Evolutionary conservation across 2,329 filamentous ascomycete genomes (phyloP), one percentile per base, ranked within the genome.

Genomic region (Monascus ruber): DNA sequence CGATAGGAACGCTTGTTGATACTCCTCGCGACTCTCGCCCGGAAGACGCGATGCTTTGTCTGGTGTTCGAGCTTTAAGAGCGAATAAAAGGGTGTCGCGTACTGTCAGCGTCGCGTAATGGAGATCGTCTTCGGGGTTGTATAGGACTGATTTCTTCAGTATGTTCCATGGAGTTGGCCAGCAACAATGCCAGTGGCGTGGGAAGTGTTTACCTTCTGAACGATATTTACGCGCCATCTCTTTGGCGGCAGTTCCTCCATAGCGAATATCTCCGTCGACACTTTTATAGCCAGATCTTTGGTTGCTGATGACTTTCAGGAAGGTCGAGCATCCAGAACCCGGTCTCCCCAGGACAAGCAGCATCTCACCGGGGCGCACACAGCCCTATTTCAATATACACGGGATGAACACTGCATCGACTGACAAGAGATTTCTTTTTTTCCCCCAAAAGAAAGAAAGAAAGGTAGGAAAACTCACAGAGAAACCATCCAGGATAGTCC

Each of bases 91-190:
- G 0, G 83, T 89, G 47, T 85, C 73, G 1, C 80, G 77, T 7
- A 88, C 82, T 0, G 79, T 85, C 24, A 91, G 64, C n/a, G 83
- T 79, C 0, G 83, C 79, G 46, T 86, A 88, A 54, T 88, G 83
- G 26, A 81, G 71, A 54, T 86, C 82, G 26, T 81, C 77, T 62
- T 89, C 84, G 9, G 85, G 79, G 48, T 85, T 86, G 56, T 89
- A 88, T 8, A 85, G 68, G 1, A 80, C 71, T 58, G 26, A 78
- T 10, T 3, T 25, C 5, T n/a, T 52, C 33, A 52, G 43, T 5
- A 35, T 2, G 2, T 7, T 7, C 9, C n/a, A n/a, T 8, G 5
- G 1, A 26, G 17, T 11, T 4, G 17, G 17, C 17, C 17, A 3
- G 17, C 17, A 17, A 17, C 17, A 17, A 17, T 17, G n/a, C n/a